Evolutionary conservation across 2,329 filamentous ascomycete genomes (phyloP).

Genomic region (Phaeosphaeriaceae sp.): DNA sequence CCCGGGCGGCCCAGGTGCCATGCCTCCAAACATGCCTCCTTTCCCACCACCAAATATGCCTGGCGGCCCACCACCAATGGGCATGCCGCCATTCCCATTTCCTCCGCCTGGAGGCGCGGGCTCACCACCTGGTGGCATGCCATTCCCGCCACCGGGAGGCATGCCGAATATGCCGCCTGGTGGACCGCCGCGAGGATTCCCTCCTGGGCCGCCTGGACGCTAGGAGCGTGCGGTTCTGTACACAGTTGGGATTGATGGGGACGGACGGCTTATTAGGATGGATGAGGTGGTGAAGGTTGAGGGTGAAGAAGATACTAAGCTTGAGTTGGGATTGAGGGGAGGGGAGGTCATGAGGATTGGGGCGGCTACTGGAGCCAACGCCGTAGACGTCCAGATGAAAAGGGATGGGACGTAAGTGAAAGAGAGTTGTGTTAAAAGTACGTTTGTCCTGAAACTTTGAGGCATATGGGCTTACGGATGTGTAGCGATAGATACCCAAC

Average conservation of each 20-base stretch:
- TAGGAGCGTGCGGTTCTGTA: constrained; percentile 22
- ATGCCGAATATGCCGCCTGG: constrained; percentile 40
- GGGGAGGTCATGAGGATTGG: constrained; percentile 5
- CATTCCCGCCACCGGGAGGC: constrained; percentile 47
- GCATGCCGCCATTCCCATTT: constrained; percentile 41
- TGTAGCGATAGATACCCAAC: constrained; percentile 14
- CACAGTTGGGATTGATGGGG: constrained; percentile 10
- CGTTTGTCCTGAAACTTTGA: not conserved
- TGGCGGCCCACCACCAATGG: constrained; percentile 27
- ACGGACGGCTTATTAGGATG: not conserved
- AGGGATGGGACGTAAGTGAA: constrained; percentile 5
- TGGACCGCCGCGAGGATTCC: constrained; percentile 31
- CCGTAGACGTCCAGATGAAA: constrained; percentile 18
- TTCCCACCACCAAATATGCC: constrained; percentile 48
- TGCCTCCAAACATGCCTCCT: constrained; percentile 44
- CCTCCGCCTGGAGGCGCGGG: constrained; percentile 31
- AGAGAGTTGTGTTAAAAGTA: not conserved
- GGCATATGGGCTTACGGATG: constrained; percentile 11
- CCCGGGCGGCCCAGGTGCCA: constrained; percentile 35
- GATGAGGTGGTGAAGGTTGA: constrained; percentile 4
- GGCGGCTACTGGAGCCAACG: constrained; percentile 32
- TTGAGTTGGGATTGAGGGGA: constrained; percentile 14
- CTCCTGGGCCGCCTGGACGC: constrained; percentile 35
- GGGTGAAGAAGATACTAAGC: constrained; percentile 18
- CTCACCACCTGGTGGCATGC: constrained; percentile 44